These are phyloP conservation scores for Tolypocladium endophyticum DNA, from an alignment of 2,329 filamentous ascomycete genomes.

Conservation along the genomic window DNA sequence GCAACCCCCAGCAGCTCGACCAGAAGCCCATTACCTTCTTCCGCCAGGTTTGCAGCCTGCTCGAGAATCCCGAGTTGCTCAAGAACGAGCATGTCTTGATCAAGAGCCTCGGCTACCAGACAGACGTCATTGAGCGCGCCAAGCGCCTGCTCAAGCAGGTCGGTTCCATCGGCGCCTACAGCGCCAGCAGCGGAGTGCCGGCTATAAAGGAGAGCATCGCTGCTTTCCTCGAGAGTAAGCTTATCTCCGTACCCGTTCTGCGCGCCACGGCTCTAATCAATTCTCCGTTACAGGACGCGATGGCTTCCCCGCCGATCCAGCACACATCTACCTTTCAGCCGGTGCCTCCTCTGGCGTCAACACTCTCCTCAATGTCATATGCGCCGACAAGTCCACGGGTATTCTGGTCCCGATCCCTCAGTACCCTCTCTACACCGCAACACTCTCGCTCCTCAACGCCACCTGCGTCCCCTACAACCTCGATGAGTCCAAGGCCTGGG, in stretches of 20 bases:
- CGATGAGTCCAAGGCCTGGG: slow-evolving; percentile 78
- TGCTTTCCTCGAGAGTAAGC: slow-evolving; percentile 77
- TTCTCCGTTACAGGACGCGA: slow-evolving; percentile 52
- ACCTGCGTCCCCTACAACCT: slow-evolving; percentile 88
- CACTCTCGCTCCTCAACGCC: slow-evolving; percentile 75
- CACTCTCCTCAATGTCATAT: slow-evolving; percentile 84
- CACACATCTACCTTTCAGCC: slow-evolving; percentile 79
- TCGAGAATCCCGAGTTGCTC: slow-evolving; percentile 82
- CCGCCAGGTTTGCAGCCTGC: slow-evolving; percentile 83
- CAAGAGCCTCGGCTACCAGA: slow-evolving; percentile 71
- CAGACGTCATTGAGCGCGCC: slow-evolving; percentile 79
- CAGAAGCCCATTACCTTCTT: slow-evolving; percentile 99
- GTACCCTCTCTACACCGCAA: slow-evolving; percentile 95
- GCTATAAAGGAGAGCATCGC: slow-evolving; percentile 84
- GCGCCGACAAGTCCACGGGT: slow-evolving; percentile 63
- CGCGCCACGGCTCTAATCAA: neutral
- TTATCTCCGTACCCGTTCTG: neutral
- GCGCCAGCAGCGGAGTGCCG: slow-evolving; percentile 80
- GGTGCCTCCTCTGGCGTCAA: slow-evolving; percentile 93
- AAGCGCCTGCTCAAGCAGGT: slow-evolving; percentile 70
- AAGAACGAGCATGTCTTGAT: slow-evolving; percentile 73
- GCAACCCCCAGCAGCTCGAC: slow-evolving; percentile 96
- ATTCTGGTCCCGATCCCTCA: slow-evolving; percentile 93
- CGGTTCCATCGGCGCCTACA: slow-evolving; percentile 92
- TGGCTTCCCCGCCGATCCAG: slow-evolving; percentile 71